Percentiles rank a stretch among this genome's conserved stretches.
Evolutionary conservation across 108 stramenopile species (phyloP).

Genomic region (Discostella stelligeroides): DNA sequence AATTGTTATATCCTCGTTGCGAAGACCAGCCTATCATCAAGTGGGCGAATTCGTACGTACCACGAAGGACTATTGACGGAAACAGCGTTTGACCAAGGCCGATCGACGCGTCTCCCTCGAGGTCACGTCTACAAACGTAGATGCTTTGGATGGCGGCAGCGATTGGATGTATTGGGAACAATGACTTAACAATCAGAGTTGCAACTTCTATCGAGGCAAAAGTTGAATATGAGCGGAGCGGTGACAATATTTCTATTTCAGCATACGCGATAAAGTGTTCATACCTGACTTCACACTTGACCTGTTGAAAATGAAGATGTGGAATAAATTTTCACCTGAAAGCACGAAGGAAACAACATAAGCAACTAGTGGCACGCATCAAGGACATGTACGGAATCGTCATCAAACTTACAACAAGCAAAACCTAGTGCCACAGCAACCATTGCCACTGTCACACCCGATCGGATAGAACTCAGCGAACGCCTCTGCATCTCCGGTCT

Average conservation of each 20-base stretch:
- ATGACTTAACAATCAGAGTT: slow-evolving; percentile 39
- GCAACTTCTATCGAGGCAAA: slow-evolving; percentile 41
- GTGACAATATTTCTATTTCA: not conserved
- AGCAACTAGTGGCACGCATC: not conserved
- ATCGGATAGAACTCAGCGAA: slow-evolving; percentile 30
- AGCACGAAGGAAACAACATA: not conserved
- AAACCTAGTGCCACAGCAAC: slow-evolving; percentile 81
- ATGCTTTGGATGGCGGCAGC: slow-evolving; percentile 55
- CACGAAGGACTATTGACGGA: slow-evolving; percentile 43
- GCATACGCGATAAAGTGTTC: no score
- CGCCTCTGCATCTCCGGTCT: slow-evolving; percentile 34
- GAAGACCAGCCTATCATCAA: no score
- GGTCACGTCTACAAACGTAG: slow-evolving; percentile 45
- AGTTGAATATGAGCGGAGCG: no score
- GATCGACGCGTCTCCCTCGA: slow-evolving; percentile 38
- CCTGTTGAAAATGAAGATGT: slow-evolving; percentile 81
- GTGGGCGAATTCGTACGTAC: slow-evolving; percentile 44
- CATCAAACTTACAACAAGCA: slow-evolving; percentile 59
- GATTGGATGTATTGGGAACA: slow-evolving; percentile 51
- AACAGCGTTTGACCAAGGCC: slow-evolving; percentile 40
- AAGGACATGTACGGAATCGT: not conserved
- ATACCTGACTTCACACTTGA: slow-evolving; percentile 40
- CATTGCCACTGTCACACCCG: slow-evolving; percentile 83
- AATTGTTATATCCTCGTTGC: no score
- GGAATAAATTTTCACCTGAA: slow-evolving; percentile 73